Base-by-base conservation (phyloP, 371 early-diverging fungal genomes). In the Coemansia sp. region DNA sequence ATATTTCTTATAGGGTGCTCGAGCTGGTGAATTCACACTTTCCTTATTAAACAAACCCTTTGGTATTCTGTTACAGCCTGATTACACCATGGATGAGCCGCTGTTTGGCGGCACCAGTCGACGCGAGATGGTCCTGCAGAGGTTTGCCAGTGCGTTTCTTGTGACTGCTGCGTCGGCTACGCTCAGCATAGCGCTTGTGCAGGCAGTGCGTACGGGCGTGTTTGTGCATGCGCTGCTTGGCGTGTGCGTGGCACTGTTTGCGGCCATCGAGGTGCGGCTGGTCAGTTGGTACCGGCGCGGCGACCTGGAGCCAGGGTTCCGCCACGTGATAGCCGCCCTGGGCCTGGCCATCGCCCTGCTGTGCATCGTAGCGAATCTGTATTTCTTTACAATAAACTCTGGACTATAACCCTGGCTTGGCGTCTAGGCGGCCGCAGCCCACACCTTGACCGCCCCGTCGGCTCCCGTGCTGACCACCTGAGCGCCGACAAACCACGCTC, bases 371-470 rank as follows among this genome's bases (percentile, higher is more conserved):
- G 82, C 80, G 24, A 71, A 71, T 34, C 31, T 80, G 60, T 80
- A 81, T 51, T 79, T 80, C 39, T 62, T 64, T 58, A 57, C 22
- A 21, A 21, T 21, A 50, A 21, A 50, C 21, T n/a, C 10, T 22
- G n/a, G 39, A 37, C 34, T 16, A 50, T 3, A 29, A 52, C 16
- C 13, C 6, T 14, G 5, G 3, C n/a, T 5, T 16, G 27, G 8
- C 21, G 10, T 4, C 27, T 52, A 24, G 29, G 5, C 26, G n/a
- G 29, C 13, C 5, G 55, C 55, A 52, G 29, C 34, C 56, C 88
- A 92, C 16, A 90, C 84, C 83, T 92, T 95, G 63, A 95, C 84
- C 10, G 88, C 93, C 77, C 93, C 94, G 59, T 90, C 89, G n/a
- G 94, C 94, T 5, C 87, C 88, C 27, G 89, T 82, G 10, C 86